A percentile compares a stretch with the other conserved stretches of the same genome.
Conservation (phyloP, 768 basidiomycete genomes). For the Hygrocybe coccinea region DNA sequence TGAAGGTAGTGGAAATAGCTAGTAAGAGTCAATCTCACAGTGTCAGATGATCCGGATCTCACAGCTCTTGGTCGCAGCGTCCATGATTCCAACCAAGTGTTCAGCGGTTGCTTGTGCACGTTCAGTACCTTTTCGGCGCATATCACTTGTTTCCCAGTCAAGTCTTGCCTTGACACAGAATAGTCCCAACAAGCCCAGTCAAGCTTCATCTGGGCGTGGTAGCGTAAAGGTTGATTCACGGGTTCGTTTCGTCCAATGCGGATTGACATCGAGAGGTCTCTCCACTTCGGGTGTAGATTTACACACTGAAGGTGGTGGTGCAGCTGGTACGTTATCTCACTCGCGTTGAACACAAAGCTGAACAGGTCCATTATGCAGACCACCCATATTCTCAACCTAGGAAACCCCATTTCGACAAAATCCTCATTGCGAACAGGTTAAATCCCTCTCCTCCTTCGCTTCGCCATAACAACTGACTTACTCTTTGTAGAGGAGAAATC, state of each 20-base stretch:
- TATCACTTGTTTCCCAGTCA: not conserved
- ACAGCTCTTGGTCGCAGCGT: not conserved
- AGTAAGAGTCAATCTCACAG: no score
- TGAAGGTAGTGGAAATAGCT: no score
- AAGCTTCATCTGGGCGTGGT: not conserved
- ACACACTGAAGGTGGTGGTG: not conserved
- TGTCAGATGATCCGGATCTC: no score
- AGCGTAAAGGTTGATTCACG: not conserved
- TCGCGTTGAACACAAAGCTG: no score
- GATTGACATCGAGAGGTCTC: not conserved
- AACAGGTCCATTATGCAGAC: not conserved
- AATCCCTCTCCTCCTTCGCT: slow-evolving; percentile 4
- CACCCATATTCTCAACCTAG: slow-evolving; percentile 10
- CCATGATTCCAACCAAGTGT: slow-evolving; percentile 6
- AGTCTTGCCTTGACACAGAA: not conserved
- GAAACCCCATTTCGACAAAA: slow-evolving; percentile 77
- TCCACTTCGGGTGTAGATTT: not conserved
- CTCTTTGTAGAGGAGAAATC: slow-evolving; percentile 73
- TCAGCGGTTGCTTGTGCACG: slow-evolving; percentile 3
- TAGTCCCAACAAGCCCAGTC: not conserved
- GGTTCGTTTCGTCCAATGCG: not conserved
- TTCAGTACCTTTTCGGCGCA: not conserved
- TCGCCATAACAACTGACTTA: not conserved
- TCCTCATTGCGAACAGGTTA: slow-evolving; percentile 85
- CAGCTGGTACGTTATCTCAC: not conserved